Evolutionary conservation across 345 rosid genomes (phyloP).

Genomic region (Pugionium cornutum): DNA sequence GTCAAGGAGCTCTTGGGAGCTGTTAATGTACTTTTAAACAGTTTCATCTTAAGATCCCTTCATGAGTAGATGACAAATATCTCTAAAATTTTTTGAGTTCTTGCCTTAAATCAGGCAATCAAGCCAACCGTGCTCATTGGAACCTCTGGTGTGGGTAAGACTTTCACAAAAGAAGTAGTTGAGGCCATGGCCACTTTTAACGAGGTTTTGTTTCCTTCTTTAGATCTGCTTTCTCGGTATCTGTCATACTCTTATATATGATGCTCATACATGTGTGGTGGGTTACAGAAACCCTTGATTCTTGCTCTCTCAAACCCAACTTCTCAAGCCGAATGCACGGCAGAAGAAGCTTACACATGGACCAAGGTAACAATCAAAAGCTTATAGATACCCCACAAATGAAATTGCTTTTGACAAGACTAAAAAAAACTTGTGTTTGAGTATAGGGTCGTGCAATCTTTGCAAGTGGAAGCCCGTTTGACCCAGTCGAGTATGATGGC

Average conservation of each 20-base stretch:
- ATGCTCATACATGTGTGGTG: constrained; percentile 27
- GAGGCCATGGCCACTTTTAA: constrained; percentile 82
- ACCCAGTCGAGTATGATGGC: constrained; percentile 70
- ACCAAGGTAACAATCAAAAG: constrained; percentile 53
- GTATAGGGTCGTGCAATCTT: constrained; percentile 88
- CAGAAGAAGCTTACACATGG: constrained; percentile 96
- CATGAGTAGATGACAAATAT: background rate
- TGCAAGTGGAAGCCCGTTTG: constrained; percentile 98
- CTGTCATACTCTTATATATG: constrained; percentile 6
- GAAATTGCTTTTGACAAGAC: background rate
- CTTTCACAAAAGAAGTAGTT: constrained; percentile 89
- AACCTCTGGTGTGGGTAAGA: constrained; percentile 88
- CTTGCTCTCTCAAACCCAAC: constrained; percentile 96
- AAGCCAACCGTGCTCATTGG: constrained; percentile 93
- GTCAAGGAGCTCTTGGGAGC: constrained; percentile 66
- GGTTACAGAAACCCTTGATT: constrained; percentile 79
- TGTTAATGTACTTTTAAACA: constrained; percentile 66
- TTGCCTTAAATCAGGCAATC: constrained; percentile 56
- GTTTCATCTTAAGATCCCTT: constrained; percentile 6
- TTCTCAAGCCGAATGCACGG: constrained; percentile 95
- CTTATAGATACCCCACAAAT: constrained; percentile 2
- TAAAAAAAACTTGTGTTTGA: constrained; percentile 3
- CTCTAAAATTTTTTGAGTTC: background rate
- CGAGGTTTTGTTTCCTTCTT: constrained; percentile 48
- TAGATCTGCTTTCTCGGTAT: background rate